Base-by-base conservation (phyloP, 2,329 filamentous ascomycete genomes). In the Colletotrichum filicis region DNA sequence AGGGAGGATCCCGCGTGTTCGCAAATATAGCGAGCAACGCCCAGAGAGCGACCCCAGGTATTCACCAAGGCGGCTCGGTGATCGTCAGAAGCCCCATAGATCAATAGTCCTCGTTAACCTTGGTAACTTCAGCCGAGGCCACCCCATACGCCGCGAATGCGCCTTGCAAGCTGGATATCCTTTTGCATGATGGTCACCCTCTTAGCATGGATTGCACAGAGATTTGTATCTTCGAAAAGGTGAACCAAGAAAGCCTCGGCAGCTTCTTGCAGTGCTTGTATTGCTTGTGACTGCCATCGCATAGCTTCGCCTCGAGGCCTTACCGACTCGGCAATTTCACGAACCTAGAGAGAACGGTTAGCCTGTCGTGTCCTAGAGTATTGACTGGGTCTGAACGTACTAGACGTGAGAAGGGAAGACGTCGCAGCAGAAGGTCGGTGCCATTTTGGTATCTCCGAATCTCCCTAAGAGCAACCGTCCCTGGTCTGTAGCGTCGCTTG, bases 131-230 rank as follows among this genome's bases (percentile, higher is more conserved):
- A 84, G 83, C 92, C 84, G 85, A 87, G 77, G 5, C 93, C 93
- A 59, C 92, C 93, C 93, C 93, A 95, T 58, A 92, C 89, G 14
- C 94, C 94, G 64, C 94, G 88, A 84, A 96, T 95, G 76, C 94
- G 86, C 79, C 94, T 87, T 24, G 96, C 96, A 74, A 98, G 89
- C 85, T 98, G 96, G 78, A 99, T 98, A 83, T 98, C 97, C 86
- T 98, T 98, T 84, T 97, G 95, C 94, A 97, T 96, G 78, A 98
- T 97, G 52, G 96, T 98, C 66, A 98, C 95, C 81, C 96, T 90
- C 87, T 98, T 98, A 74, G 96, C 97, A 84, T 98, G 96, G 78
- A 98, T 95, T 75, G 96, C 97, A 85, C 96, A 98, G 55, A 98
- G 89, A 85, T 98, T 98, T 76, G 94, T 94, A 84, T 97, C 95